Base-by-base conservation (phyloP, 192 early-diverging fungal genomes). In the Kickxella alabastrina region DNA sequence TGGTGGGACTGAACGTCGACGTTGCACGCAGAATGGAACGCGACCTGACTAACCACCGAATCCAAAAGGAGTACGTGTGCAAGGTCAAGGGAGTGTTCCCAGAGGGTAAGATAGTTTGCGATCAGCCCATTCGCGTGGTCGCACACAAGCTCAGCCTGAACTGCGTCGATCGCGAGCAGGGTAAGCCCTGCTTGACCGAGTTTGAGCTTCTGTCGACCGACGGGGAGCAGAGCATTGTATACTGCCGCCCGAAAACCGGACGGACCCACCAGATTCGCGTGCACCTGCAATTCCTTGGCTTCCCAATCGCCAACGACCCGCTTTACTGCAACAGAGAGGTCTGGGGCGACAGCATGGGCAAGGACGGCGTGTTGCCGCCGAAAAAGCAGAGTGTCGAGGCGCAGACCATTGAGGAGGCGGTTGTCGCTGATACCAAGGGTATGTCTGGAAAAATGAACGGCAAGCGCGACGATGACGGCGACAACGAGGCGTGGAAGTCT, bases 231-330 rank as follows among this genome's bases (percentile, higher is more conserved):
- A 90, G 88, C 27, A 79, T 95, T 3, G 87, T 97, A 9, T 65
- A 79, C 50, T 90, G 89, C 52, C 68, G 81, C 36, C 96, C 96
- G 1, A 59, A 90, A 14, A 96, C 94, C 0, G 96, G 96, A 2
- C 75, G 96, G 24, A 97, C 94, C 10, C 96, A 98, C 50, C 96
- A 98, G 73, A 97, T 98, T 52, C 85, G 96, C 26, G 94, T 98
- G 36, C 96, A 98, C 55, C 61, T 98, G 25, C 90, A 92, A 71
- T 93, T 83, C 56, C 79, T 98, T 0, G 96, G 96, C 5, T 81
- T 82, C 45, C 93, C 94, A 1, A 96, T 98, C 46, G 91, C 87
- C 17, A 97, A 98, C 56, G 96, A 98, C 57, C 96, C 96, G 10
- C 53, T 97, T 2, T 98, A 98, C 68, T 79, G 84, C 40, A 82